Percentiles rank a stretch among this genome's conserved stretches.
Conservation (phyloP, 2,329 filamentous ascomycete genomes). For the Pseudogymnoascus sp. region DNA sequence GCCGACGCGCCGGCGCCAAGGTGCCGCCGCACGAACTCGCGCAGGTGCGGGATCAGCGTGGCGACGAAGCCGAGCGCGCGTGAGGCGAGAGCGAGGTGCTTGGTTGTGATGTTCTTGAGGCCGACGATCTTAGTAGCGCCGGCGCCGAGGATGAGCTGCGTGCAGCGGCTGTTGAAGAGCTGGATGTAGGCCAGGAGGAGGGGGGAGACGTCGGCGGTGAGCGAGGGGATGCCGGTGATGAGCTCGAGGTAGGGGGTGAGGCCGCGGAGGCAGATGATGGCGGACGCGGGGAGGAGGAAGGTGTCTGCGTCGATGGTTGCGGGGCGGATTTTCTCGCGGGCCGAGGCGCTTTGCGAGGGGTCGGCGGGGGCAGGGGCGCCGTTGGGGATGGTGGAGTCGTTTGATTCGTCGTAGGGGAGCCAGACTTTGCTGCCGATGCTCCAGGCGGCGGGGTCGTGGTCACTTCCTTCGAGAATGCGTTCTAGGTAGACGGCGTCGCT, state of each 20-base stretch:
- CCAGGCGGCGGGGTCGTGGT: slow-evolving; percentile 62
- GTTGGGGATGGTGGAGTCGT: slow-evolving; percentile 30
- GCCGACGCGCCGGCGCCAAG: slow-evolving; percentile 42
- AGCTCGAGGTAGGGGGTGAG: slow-evolving; percentile 79
- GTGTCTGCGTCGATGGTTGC: slow-evolving; percentile 78
- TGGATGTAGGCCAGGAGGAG: slow-evolving; percentile 80
- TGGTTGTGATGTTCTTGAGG: slow-evolving; percentile 91
- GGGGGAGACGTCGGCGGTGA: slow-evolving; percentile 74
- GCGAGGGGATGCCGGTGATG: slow-evolving; percentile 76
- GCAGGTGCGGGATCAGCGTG: slow-evolving; percentile 77
- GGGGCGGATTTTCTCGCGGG: slow-evolving; percentile 58
- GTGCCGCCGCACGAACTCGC: slow-evolving; percentile 84
- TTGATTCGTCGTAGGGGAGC: slow-evolving; percentile 34
- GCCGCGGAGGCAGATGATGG: slow-evolving; percentile 70
- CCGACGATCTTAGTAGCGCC: slow-evolving; percentile 84
- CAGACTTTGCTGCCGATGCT: slow-evolving; percentile 52
- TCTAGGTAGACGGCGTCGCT: slow-evolving; percentile 52
- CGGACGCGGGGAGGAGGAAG: slow-evolving; percentile 80
- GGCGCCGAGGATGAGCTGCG: slow-evolving; percentile 91
- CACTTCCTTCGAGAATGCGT: slow-evolving; percentile 62
- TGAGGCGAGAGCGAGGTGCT: slow-evolving; percentile 84
- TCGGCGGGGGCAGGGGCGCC: slow-evolving; percentile 25
- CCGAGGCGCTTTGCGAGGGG: slow-evolving; percentile 18
- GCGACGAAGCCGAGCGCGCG: slow-evolving; percentile 85
- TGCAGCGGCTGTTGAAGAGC: slow-evolving; percentile 90